Evolutionary conservation across 768 basidiomycete genomes (phyloP), one percentile per base, ranked within the genome.

Genomic region (Suillus discolor): DNA sequence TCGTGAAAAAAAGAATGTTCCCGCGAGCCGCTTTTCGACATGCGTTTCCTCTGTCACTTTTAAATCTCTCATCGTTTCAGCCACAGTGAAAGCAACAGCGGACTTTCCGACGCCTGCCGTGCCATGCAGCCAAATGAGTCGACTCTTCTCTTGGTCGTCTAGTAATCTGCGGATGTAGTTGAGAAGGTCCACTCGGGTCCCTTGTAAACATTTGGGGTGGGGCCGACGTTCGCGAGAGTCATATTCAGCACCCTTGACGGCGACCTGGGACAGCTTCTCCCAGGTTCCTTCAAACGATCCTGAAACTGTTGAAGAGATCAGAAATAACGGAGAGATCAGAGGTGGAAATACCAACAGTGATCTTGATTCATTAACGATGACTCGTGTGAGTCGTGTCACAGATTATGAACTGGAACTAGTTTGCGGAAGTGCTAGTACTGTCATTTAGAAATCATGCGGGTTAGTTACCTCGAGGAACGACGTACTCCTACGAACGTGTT

Each of bases 261-360:
- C 53, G 18, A 57, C 36, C 23, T 39, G 57, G 8, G 36, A 38
- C n/a, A 57, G n/a, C 23, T 16, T 57, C 23, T 57, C 57, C 38
- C 57, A 57, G 25, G 57, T 54, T 31, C 53, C 53, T 54, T 54
- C 53, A 54, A 31, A 57, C 4, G 57, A 57, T 38, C 36, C 36
- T 23, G 7, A 8, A 57, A 9, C 57, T 57, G 2, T 38, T 38
- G 4, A 57, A 8, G 57, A 38, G 11, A 36, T 57, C 13, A 57
- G 57, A 16, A 23, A 23, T 1, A 25, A 54, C 11, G 11, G 18
- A 53, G 54, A n/a, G 5, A 16, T 13, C 16, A 57, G 8, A 25
- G 23, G 16, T 38, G 23, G 36, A 57, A 16, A 25, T 39, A 25
- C 57, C 15, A 8, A 57, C 57, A 57, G 15, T 57, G 38, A 57